These are phyloP conservation scores for Arabis alpina DNA, from an alignment of 345 rosid species.

Conservation along the genomic window DNA sequence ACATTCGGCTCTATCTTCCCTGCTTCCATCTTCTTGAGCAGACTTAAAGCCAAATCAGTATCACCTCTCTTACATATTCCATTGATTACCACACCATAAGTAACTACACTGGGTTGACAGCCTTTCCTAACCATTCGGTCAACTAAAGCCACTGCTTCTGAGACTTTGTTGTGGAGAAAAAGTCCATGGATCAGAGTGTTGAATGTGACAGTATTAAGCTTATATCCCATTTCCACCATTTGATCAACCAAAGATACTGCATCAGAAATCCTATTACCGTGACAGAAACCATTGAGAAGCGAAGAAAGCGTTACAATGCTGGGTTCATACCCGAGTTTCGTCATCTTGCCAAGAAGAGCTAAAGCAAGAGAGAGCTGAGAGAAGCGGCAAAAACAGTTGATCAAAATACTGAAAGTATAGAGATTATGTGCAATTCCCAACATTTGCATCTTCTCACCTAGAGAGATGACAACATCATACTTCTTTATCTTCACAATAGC, in stretches of 20 bases:
- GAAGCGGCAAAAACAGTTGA: not conserved
- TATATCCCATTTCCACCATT: not conserved
- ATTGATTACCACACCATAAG: not conserved
- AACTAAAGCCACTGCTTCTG: not conserved
- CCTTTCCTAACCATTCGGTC: not conserved
- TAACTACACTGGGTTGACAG: not conserved
- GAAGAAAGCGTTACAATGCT: not conserved
- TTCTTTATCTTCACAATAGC: not conserved
- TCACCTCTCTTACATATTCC: slow-evolving; percentile 3
- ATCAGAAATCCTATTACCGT: not conserved
- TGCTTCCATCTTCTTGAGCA: not conserved
- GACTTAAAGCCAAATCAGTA: not conserved
- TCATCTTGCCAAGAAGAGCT: not conserved
- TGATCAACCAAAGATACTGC: not conserved
- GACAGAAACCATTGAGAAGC: slow-evolving; percentile 6
- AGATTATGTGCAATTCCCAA: not conserved
- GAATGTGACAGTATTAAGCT: not conserved
- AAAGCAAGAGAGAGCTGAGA: slow-evolving; percentile 5
- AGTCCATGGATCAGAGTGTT: not conserved
- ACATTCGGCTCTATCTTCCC: not conserved
- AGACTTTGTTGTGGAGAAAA: not conserved
- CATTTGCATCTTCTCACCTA: not conserved
- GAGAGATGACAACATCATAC: slow-evolving; percentile 14
- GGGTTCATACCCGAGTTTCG: not conserved
- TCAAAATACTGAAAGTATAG: not conserved